phyloP scores from a whole-genome alignment of 2,329 filamentous ascomycete species.

The Epichloe gansuensis region DNA sequence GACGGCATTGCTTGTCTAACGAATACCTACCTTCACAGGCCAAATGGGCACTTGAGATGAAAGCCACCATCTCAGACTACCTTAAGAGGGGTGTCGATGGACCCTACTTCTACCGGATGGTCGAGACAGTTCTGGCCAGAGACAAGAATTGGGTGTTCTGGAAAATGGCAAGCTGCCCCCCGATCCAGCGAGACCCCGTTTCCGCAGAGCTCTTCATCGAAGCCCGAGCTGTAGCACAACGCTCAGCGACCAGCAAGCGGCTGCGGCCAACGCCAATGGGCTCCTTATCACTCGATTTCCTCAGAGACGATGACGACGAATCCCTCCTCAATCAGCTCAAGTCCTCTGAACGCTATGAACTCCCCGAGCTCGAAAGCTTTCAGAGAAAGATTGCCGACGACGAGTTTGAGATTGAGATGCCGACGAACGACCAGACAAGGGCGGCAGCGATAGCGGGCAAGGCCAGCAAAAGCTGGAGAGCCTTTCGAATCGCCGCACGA shows the following conservation, averaged over 20 bases:
- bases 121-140: conserved; percentile 85
- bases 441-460: conserved; percentile 52
- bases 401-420: conserved; percentile 79
- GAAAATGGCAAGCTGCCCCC: conserved; percentile 93
- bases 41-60: conserved; percentile 74
- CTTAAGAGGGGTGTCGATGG: conserved; percentile 71
- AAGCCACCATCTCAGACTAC: conserved; percentile 67
- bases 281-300: conserved; percentile 64
- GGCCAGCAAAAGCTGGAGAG: conserved; percentile 82
- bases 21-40: conserved; percentile 35
- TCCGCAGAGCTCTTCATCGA: conserved; percentile 54
- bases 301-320: conserved; percentile 49
- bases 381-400: conserved; percentile 62
- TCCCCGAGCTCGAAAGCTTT: conserved; percentile 60
- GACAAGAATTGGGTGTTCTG: conserved; percentile 99
- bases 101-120: conserved; percentile 89
- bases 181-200: conserved; percentile 67
- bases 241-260: conserved; percentile 57
- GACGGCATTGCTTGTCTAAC: not conserved
- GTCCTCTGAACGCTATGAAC: conserved; percentile 46
- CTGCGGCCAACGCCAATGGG: conserved; percentile 57
- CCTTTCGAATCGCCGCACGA: conserved; percentile 65
- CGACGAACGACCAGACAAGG: conserved; percentile 47
- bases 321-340: conserved; percentile 58
- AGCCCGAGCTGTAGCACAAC: conserved; percentile 52